These are phyloP conservation scores for Chlorociboria aeruginascens DNA, from an alignment of 495 filamentous ascomycete species.

Conservation along the genomic window DNA sequence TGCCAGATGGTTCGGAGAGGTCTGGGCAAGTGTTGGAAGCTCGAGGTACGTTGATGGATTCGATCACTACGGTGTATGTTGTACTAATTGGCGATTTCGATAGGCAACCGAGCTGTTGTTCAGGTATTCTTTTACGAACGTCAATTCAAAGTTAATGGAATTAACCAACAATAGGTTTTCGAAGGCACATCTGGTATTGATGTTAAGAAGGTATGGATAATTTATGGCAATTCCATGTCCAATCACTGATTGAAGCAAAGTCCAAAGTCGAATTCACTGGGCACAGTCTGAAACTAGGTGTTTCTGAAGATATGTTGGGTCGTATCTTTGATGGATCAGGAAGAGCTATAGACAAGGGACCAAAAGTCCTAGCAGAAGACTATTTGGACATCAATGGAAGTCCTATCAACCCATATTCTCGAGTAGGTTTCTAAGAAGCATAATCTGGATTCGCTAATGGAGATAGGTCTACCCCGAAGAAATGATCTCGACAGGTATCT, in stretches of 20 bases:
- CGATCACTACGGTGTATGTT: neutral
- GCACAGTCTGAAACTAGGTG: conserved; percentile 92
- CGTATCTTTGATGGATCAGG: conserved; percentile 98
- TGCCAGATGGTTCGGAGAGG: conserved; percentile 88
- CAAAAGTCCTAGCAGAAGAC: conserved; percentile 95
- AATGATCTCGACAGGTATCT: conserved; percentile 99
- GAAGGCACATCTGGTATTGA: conserved; percentile 96
- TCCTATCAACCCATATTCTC: conserved; percentile 96
- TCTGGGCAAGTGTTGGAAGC: conserved; percentile 96
- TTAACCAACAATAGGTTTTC: conserved; percentile 57
- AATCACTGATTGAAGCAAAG: conserved; percentile 28
- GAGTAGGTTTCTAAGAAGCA: conserved; percentile 43
- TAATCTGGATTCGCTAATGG: conserved; percentile 2
- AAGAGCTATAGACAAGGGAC: conserved; percentile 94
- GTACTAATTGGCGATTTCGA: conserved; percentile 2
- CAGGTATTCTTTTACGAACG: conserved; percentile 42
- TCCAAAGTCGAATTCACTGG: conserved; percentile 96
- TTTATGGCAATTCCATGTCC: neutral
- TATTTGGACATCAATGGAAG: conserved; percentile 98
- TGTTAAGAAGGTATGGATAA: conserved; percentile 75
- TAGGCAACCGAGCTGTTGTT: conserved; percentile 85
- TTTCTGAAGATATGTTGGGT: conserved; percentile 98
- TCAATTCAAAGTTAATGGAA: neutral
- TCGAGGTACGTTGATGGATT: conserved; percentile 51
- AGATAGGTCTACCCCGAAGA: conserved; percentile 90